Base-by-base conservation (phyloP, 768 basidiomycete species). In the Saitozyma podzolica region DNA sequence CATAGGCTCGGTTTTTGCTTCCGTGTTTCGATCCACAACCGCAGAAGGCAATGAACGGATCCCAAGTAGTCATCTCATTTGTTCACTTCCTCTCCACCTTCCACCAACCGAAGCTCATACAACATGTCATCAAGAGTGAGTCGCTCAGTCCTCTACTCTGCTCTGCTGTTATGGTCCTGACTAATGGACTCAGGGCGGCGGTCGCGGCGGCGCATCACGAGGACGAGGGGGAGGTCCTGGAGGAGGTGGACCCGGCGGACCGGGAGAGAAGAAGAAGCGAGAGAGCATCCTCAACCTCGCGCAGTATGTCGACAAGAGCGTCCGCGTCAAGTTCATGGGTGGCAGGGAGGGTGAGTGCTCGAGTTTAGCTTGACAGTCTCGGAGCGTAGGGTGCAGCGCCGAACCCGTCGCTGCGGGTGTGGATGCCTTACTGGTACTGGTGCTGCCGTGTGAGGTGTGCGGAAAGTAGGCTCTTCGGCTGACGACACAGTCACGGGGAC, bases 261-360 rank as follows among this genome's bases (percentile, higher is more conserved):
- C 59, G 40, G 77, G 74, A 4, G 79, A 92, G 70, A 91, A 89
- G 77, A 90, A 90, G 50, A 90, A 89, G 78, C 86, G 91, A 49
- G 95, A 98, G 80, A 91, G 92, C 39, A 97, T 98, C 80, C 86
- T 98, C 40, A 93, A 97, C 79, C 87, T 98, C 40, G 87, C 90
- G 54, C 94, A 95, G 80, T 98, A 96, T 72, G 89, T 89, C 56
- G 90, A 95, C 79, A 88, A 93, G 80, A 85, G 87, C 65, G 91
- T 99, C 76, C 83, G 92, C 59, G 93, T 98, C 74, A 97, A 96
- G 80, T 98, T 99, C 76, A 92, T 92, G n/a, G 96, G 96, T 50
- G 95, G 95, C 45, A 83, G 96, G 47, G 93, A 99, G 85, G 93
- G 94, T 91, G 64, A 55, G 72, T 73, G 29, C 29, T n/a, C 29